Evolutionary conservation across 345 rosid genomes (phyloP), one percentile per base, ranked within the genome.

Genomic region (Capsella bursapastoris): DNA sequence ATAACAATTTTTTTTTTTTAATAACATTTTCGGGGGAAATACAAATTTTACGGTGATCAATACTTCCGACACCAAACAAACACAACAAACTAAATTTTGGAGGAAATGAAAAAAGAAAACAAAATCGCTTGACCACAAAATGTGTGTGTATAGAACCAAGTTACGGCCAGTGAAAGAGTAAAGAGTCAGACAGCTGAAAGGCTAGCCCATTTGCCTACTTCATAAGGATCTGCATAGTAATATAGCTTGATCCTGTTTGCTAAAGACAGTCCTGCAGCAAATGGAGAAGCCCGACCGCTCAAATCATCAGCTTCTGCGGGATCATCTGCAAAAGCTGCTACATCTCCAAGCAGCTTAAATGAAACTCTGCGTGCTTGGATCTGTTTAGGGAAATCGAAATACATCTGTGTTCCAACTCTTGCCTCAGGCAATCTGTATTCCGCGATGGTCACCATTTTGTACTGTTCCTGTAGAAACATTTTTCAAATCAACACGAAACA

Each of bases 131-230:
- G 29, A 25, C 38, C 38, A 51, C 38, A 44, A 49, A 65, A 2
- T 38, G 74, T 68, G 62, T 29, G 57, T 48, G 2, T 60, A 55
- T 64, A 2, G 48, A 64, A 57, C n/a, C 37, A 64, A 55, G 68
- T 8, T 15, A 45, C 18, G 49, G 49, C 49, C 49, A 45, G 49
- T 45, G 49, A 34, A 48, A 47, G 41, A 5, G 29, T 64, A 14
- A 11, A 27, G 41, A 27, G 41, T 89, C 84, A 93, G 38, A 82
- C 83, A 38, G 79, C 77, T 0, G 97, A 86, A 53, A 90, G 96
- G 61, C 88, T 89, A 53, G 91, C 94, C 98, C 98, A 93, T 82
- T 86, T 91, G 61, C 97, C 98, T 25, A 86, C 84, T 40, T 93
- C 97, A 22, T 82, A 82, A 51, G 96, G 92, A 83, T 93, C 91